phyloP scores from a whole-genome alignment of 148 eudicot species.

The Camellia granthamiana region DNA sequence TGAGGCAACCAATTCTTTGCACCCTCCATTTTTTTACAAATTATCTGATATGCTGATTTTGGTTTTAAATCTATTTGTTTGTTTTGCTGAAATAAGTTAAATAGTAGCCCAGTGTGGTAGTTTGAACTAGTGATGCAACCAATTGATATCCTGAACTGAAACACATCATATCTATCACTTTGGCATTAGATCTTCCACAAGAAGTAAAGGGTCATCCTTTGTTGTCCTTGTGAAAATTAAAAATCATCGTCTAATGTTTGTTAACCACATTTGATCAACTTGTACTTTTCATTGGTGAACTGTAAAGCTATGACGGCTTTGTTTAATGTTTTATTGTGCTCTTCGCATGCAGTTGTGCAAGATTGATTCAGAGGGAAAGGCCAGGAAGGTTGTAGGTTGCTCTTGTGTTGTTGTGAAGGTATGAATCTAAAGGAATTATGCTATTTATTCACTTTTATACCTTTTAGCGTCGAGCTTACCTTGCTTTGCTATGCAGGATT shows the following conservation, averaged over 20 bases:
- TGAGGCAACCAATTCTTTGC: background rate
- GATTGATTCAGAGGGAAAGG: constrained; percentile 52
- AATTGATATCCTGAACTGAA: background rate
- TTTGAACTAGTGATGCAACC: background rate
- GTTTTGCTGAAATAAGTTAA: background rate
- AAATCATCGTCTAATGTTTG: background rate
- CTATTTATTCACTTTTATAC: background rate
- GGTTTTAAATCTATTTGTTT: background rate
- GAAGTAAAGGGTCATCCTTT: background rate
- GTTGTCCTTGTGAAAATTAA: background rate
- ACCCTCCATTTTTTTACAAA: background rate
- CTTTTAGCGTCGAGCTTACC: background rate
- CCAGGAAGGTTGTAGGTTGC: constrained; percentile 51
- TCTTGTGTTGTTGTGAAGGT: constrained; percentile 51
- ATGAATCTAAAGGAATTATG: background rate
- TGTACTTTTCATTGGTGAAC: background rate
- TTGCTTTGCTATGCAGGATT: constrained; percentile 34
- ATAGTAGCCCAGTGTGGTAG: background rate
- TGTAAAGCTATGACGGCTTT: background rate
- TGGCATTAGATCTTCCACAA: background rate
- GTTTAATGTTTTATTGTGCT: constrained; percentile 11
- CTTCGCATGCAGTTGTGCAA: constrained; percentile 39
- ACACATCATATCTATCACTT: background rate
- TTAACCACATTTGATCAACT: background rate
- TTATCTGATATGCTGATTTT: background rate